phyloP scores from a whole-genome alignment of 2,329 filamentous ascomycete species.

The Malbranchea zuffiana region DNA sequence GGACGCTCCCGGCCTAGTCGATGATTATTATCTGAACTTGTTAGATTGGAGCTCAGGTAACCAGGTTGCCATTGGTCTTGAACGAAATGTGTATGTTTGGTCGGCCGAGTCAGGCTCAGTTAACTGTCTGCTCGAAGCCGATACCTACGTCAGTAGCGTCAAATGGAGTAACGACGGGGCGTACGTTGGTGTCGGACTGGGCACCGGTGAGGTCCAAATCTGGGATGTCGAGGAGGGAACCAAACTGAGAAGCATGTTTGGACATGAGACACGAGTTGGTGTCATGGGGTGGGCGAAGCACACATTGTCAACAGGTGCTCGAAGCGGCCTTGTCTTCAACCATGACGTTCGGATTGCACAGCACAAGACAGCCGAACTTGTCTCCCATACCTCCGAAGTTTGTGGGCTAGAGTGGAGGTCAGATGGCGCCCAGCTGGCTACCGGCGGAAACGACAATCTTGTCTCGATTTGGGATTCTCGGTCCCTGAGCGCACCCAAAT shows the following conservation, averaged over 20 bases:
- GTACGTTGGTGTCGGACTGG: slow-evolving; percentile 90
- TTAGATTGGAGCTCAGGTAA: slow-evolving; percentile 97
- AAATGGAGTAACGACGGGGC: slow-evolving; percentile 98
- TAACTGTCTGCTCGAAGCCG: slow-evolving; percentile 79
- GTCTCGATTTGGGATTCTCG: slow-evolving; percentile 99
- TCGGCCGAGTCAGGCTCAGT: slow-evolving; percentile 89
- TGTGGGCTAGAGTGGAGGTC: slow-evolving; percentile 97
- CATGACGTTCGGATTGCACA: slow-evolving; percentile 95
- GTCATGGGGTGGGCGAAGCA: slow-evolving; percentile 99
- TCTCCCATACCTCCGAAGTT: slow-evolving; percentile 94
- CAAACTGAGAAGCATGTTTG: slow-evolving; percentile 97
- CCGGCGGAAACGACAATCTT: slow-evolving; percentile 96
- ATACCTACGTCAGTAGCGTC: slow-evolving; percentile 95
- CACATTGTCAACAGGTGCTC: slow-evolving; percentile 84
- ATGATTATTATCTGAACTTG: slow-evolving; percentile 98
- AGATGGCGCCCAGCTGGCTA: slow-evolving; percentile 91
- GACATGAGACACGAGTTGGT: slow-evolving; percentile 89
- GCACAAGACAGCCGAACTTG: slow-evolving; percentile 95
- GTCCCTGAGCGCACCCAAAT: slow-evolving; percentile 85
- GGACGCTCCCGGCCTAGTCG: slow-evolving; percentile 87
- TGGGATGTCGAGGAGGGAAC: slow-evolving; percentile 93
- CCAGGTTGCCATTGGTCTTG: slow-evolving; percentile 93
- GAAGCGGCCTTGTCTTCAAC: slow-evolving; percentile 93
- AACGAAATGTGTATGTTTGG: slow-evolving; percentile 97
- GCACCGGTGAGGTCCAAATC: slow-evolving; percentile 94